Evolutionary conservation across 1,284 basidiomycete species (phyloP).

Genomic region (Mixia osmundae): DNA sequence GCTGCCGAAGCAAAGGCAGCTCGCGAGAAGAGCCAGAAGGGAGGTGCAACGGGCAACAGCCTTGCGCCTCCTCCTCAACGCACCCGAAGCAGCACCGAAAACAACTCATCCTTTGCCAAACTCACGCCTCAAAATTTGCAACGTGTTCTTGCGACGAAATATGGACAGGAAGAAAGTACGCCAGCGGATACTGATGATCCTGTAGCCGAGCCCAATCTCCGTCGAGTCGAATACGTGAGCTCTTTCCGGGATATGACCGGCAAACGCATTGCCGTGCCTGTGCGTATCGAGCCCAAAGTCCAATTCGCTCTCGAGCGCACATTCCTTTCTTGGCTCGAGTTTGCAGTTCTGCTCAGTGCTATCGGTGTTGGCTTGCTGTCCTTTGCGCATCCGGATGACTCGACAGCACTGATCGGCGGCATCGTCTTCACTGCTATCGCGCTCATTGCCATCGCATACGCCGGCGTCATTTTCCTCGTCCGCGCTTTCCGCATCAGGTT

Average conservation of each 20-base stretch:
- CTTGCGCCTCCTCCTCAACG: slow-evolving; percentile 2
- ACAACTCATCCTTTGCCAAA: slow-evolving; percentile 34
- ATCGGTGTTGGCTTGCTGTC: slow-evolving; percentile 52
- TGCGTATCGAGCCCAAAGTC: slow-evolving; percentile 90
- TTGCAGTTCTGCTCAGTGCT: slow-evolving; percentile 62
- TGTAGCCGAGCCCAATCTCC: not conserved
- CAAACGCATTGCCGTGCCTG: slow-evolving; percentile 74
- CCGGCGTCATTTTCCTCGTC: slow-evolving; percentile 66
- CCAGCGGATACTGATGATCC: not conserved
- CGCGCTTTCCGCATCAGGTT: slow-evolving; percentile 47
- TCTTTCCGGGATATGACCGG: slow-evolving; percentile 61
- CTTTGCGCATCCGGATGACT: slow-evolving; percentile 2
- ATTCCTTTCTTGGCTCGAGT: slow-evolving; percentile 47
- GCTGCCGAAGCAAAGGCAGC: slow-evolving; percentile 38
- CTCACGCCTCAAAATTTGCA: slow-evolving; percentile 33
- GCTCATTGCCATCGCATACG: slow-evolving; percentile 70
- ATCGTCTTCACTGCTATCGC: slow-evolving; percentile 58
- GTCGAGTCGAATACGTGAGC: slow-evolving; percentile 31
- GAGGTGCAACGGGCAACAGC: slow-evolving; percentile 13
- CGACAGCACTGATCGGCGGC: slow-evolving; percentile 10
- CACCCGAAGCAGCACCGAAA: slow-evolving; percentile 1
- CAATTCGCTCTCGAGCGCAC: slow-evolving; percentile 91
- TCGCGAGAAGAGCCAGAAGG: slow-evolving; percentile 50
- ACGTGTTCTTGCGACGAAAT: slow-evolving; percentile 17
- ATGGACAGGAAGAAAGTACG: slow-evolving; percentile 10